Evolutionary conservation across 345 rosid genomes (phyloP), one percentile per base, ranked within the genome.

Genomic region (Firmiana major): DNA sequence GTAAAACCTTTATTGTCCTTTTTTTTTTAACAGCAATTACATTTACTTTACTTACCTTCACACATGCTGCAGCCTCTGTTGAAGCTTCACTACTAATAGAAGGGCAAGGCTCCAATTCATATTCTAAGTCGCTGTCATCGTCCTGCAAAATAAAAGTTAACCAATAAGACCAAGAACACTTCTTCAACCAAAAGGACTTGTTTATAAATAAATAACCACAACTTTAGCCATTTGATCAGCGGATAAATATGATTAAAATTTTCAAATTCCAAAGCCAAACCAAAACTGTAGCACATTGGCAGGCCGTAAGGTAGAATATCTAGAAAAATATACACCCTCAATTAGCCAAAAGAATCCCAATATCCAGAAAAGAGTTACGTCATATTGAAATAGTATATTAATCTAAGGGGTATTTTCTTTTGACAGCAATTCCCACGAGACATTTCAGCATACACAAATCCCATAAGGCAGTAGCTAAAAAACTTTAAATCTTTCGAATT

Each of bases 41-140:
- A 55, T 53, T 19, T 40, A 65, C 81, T 53, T 19, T 40, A 65
- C 81, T 75, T 84, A 96, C 99, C 86, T 90, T 96, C 45, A 92
- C 98, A 80, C 91, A 87, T 6, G 98, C 98, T 72, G 92, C 87
- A 80, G 93, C 98, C 84, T 93, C 98, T 10, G 86, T n/a, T 12
- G 89, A 81, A 62, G 89, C 87, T 83, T 93, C 99, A 76, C 65
- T 77, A 46, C 85, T 82, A 71, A 85, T 90, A 51, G 83, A 82
- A 77, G 99, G 97, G 72, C 74, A 87, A 69, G 97, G 88, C 86
- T 94, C 98, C 91, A 96, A 74, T 76, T 96, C 99, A 66, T 76
- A 91, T 63, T 96, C 99, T 62, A 92, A 78, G 84, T 93, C 98
- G 85, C 98, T 93, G 43, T 93, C 97, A 79, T 92, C 97, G 79